Percentiles rank a stretch among this genome's conserved stretches.
phyloP scores from a whole-genome alignment of 2,329 filamentous ascomycete species.

The Penicillium sp. region DNA sequence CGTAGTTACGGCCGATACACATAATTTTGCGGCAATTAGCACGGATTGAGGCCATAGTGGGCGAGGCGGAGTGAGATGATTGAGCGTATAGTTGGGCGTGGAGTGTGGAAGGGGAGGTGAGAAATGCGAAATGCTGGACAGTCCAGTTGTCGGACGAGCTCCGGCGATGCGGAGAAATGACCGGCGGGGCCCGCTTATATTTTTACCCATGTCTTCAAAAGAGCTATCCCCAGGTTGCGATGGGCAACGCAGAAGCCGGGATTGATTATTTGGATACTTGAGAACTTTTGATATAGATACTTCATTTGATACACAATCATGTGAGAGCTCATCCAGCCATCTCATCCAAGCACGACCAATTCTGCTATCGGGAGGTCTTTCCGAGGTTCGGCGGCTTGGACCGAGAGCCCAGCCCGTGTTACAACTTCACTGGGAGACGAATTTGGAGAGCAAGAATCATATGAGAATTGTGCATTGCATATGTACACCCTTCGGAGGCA shows the following conservation, averaged over 20 bases:
- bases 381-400: neutral
- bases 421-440: neutral
- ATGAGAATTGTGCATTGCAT: neutral
- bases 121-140: neutral
- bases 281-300: neutral
- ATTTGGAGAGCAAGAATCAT: neutral
- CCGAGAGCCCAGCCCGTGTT: neutral
- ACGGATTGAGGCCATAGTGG: constrained; percentile 45
- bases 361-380: neutral
- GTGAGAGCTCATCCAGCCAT: neutral
- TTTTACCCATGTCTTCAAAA: neutral
- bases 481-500: no score
- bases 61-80: constrained; percentile 25
- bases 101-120: neutral
- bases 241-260: neutral
- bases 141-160: constrained; percentile 11
- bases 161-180: constrained; percentile 28
- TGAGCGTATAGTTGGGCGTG: neutral
- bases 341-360: neutral
- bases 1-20: constrained; percentile 95
- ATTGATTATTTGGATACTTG: neutral
- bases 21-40: constrained; percentile 70
- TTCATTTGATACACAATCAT: neutral
- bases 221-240: neutral
- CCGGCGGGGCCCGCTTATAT: neutral